Base-by-base conservation (phyloP, 208 protist genomes). In the Trypanosoma scelopori region DNA sequence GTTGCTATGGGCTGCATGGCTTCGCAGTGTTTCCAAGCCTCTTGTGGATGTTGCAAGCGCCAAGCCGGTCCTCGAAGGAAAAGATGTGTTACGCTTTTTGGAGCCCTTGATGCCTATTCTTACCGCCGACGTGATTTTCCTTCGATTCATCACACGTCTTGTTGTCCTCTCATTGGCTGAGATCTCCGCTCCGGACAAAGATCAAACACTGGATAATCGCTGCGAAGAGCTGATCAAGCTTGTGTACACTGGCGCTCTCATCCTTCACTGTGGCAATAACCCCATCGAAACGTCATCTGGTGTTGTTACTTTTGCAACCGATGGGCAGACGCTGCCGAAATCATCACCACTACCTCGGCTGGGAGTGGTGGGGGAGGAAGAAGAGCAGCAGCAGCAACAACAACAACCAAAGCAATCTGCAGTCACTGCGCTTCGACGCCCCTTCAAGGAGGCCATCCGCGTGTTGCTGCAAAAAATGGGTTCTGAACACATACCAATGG, bases 1-100 rank as follows among this genome's bases (percentile, higher is more conserved):
- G 5, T 53, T 79, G 37, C 7, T 84, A 56, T 84, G 72, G 71
- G 53, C 50, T 52, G 69, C 78, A 32, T 74, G 69, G 59, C 15
- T 67, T 1, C 55, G 78, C 35, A 65, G 65, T 28, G 65, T 84
- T 28, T 68, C 61, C 5, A 32, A 32, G 39, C 69, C 75, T 6
- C 9, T 73, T 11, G 52, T 61, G 27, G 43, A 67, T 4, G 16
- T 47, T 28, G 18, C 39, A n/a, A 18, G 41, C 20, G 15, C 22
- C 0, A 6, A 25, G 22, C 20, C 28, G n/a, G 25, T 15, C 0
- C 23, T 1, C 3, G 47, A 49, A 35, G 25, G 6, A 1, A 52
- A 42, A 32, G 13, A 51, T 32, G 35, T 12, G 30, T 13, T 63
- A 22, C 13, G 23, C 25, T 63, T 63, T 57, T 23, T 61, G 39